These are phyloP conservation scores for Stipa capillata DNA, from an alignment of 176 grass and related monocot species.

Conservation along the genomic window DNA sequence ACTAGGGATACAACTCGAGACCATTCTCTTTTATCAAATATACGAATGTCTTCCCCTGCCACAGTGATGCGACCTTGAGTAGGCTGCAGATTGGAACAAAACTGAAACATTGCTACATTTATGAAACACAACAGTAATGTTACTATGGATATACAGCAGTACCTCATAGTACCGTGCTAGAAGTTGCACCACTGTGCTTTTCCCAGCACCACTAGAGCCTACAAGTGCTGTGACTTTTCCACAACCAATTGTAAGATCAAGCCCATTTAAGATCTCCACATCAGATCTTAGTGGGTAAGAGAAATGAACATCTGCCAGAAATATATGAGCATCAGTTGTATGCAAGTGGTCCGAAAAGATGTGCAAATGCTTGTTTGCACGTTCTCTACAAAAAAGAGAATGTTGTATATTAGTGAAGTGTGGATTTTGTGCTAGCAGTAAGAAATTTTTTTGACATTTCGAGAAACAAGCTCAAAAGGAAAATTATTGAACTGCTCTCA, in stretches of 20 bases:
- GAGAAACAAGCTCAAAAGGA: not conserved
- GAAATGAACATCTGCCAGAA: conserved; percentile 77
- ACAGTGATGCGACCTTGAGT: conserved; percentile 81
- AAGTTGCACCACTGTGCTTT: conserved; percentile 97
- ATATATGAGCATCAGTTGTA: conserved; percentile 19
- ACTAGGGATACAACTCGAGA: conserved; percentile 80
- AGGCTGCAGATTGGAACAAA: conserved; percentile 49
- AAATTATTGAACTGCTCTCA: conserved; percentile 2
- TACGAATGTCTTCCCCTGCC: conserved; percentile 84
- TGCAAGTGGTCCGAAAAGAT: not conserved
- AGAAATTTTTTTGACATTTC: not conserved
- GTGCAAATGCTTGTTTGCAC: no score
- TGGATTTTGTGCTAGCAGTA: not conserved
- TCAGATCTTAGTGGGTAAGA: conserved; percentile 90
- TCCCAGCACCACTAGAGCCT: conserved; percentile 87
- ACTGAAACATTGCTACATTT: conserved; percentile 16
- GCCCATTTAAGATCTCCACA: conserved; percentile 79
- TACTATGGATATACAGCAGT: conserved; percentile 9
- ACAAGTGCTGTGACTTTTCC: conserved; percentile 97
- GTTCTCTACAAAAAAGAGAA: no score
- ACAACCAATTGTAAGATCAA: conserved; percentile 72
- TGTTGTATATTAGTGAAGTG: not conserved
- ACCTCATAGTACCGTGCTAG: conserved; percentile 96
- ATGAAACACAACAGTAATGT: not conserved
- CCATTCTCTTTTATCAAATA: conserved; percentile 99